These are phyloP conservation scores for Coemansia sp. DNA, from an alignment of 192 early-diverging fungal species.

Conservation along the genomic window DNA sequence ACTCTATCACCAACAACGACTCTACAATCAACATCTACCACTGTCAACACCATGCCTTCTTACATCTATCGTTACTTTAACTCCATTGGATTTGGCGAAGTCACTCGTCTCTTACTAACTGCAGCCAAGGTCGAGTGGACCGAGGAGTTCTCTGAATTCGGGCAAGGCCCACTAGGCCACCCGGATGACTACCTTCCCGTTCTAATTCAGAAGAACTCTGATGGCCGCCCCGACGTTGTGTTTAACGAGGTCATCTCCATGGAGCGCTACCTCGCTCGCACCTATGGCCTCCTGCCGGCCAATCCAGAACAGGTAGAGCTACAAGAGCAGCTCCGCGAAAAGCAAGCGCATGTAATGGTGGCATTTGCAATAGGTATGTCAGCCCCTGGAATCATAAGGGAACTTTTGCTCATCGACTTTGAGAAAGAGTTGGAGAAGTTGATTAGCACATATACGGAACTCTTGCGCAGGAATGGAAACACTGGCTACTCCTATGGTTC, in stretches of 20 bases:
- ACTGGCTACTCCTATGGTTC: slow-evolving; percentile 55
- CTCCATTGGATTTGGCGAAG: slow-evolving; percentile 25
- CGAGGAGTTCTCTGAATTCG: slow-evolving; percentile 31
- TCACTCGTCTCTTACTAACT: slow-evolving; percentile 39
- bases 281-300: slow-evolving; percentile 45
- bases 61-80: slow-evolving; percentile 43
- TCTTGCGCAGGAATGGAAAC: slow-evolving; percentile 54
- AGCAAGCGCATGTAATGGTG: background rate
- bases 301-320: slow-evolving; percentile 32
- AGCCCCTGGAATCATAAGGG: background rate
- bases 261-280: slow-evolving; percentile 56
- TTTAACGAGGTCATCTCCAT: slow-evolving; percentile 51
- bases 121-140: slow-evolving; percentile 41
- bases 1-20: background rate
- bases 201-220: slow-evolving; percentile 19
- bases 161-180: slow-evolving; percentile 22
- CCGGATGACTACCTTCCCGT: slow-evolving; percentile 33
- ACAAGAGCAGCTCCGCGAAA: slow-evolving; percentile 26
- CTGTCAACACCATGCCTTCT: background rate
- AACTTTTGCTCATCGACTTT: slow-evolving; percentile 5
- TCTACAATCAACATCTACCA: too few relatives aligned
- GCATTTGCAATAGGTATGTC: too few relatives aligned
- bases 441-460: slow-evolving; percentile 35
- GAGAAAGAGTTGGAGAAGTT: slow-evolving; percentile 22
- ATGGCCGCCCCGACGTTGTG: slow-evolving; percentile 28